phyloP scores from a whole-genome alignment of 176 grass and related monocot genomes.

The Bonia amplexicaulis region DNA sequence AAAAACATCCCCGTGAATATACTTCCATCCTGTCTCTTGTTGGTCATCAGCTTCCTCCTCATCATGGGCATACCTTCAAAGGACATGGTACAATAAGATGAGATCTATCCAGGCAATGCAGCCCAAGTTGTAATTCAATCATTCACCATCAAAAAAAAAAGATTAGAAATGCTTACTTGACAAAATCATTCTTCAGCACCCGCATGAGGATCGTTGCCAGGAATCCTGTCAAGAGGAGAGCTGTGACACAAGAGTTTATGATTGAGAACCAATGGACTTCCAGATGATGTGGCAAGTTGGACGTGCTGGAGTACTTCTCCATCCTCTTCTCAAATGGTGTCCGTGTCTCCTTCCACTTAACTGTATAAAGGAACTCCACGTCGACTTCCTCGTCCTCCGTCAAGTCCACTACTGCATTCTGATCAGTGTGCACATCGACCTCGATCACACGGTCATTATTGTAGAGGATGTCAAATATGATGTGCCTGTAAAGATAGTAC shows the following conservation, averaged over 20 bases:
- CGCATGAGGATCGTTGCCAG: slow-evolving; percentile 96
- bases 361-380: slow-evolving; percentile 74
- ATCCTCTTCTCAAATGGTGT: slow-evolving; percentile 80
- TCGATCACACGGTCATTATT: slow-evolving; percentile 83
- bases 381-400: slow-evolving; percentile 70
- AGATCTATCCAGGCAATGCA: too few species aligned
- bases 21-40: slow-evolving; percentile 97
- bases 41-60: slow-evolving; percentile 91
- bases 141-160: too few species aligned
- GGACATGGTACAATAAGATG: too few species aligned
- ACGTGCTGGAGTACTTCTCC: slow-evolving; percentile 94
- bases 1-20: slow-evolving; percentile 96
- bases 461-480: slow-evolving; percentile 78
- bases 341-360: slow-evolving; percentile 83
- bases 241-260: slow-evolving; percentile 94
- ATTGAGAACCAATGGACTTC: slow-evolving; percentile 99
- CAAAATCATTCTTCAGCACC: slow-evolving; percentile 93
- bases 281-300: slow-evolving; percentile 71
- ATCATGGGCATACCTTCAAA: slow-evolving; percentile 87
- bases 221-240: slow-evolving; percentile 82
- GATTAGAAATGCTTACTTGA: slow-evolving; percentile 50
- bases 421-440: slow-evolving; percentile 73
- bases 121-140: too few species aligned
- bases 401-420: slow-evolving; percentile 57
- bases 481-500: slow-evolving; percentile 87